A percentile compares a stretch with the other conserved stretches of the same genome.
Evolutionary conservation across 768 basidiomycete genomes (phyloP).

Genomic region (Russula ochroleuca): DNA sequence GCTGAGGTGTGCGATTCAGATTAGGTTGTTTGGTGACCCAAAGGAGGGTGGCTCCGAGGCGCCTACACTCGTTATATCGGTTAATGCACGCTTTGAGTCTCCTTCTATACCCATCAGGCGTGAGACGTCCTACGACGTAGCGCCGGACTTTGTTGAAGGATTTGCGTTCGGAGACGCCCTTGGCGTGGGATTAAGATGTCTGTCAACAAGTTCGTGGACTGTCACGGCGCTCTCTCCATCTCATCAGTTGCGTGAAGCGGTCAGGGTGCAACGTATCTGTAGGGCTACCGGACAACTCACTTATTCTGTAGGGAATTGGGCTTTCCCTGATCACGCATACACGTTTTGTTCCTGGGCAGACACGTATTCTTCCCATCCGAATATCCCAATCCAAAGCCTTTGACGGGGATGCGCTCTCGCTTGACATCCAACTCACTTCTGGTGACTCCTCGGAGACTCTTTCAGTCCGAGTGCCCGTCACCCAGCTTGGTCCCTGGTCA

Average conservation of each 20-base stretch:
- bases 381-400: slow-evolving; percentile 44
- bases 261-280: slow-evolving; percentile 22
- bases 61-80: slow-evolving; percentile 50
- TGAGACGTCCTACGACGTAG: slow-evolving; percentile 49
- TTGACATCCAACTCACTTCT: slow-evolving; percentile 39
- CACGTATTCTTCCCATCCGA: slow-evolving; percentile 50
- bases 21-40: slow-evolving; percentile 81
- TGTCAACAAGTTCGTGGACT: slow-evolving; percentile 50
- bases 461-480: slow-evolving; percentile 42
- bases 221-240: slow-evolving; percentile 35
- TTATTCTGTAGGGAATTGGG: slow-evolving; percentile 12
- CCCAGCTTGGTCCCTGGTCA: slow-evolving; percentile 45
- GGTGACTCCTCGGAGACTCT: slow-evolving; percentile 30
- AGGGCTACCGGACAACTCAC: background rate
- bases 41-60: slow-evolving; percentile 35
- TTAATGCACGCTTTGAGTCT: slow-evolving; percentile 43
- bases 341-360: slow-evolving; percentile 22
- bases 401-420: slow-evolving; percentile 35
- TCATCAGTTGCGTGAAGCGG: background rate
- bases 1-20: slow-evolving; percentile 40
- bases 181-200: slow-evolving; percentile 58
- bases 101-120: slow-evolving; percentile 36
- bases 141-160: slow-evolving; percentile 70
- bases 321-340: slow-evolving; percentile 1
- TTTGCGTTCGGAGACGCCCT: slow-evolving; percentile 67